These are phyloP conservation scores for Carex parvula DNA, from an alignment of 176 grass and related monocot genomes.

Conservation along the genomic window DNA sequence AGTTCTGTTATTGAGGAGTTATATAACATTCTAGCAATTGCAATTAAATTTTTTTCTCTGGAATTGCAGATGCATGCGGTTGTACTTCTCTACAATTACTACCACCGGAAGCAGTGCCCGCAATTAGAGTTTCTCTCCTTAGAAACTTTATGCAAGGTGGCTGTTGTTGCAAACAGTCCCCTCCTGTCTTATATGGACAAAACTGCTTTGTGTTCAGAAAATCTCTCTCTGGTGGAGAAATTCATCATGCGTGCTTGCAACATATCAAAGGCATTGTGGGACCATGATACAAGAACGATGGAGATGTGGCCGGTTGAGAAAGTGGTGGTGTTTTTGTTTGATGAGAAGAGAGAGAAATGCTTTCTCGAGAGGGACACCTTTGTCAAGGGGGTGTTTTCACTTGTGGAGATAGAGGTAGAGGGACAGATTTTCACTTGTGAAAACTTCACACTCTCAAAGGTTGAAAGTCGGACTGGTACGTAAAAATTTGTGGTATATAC, in stretches of 20 bases:
- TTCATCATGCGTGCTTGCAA: conserved; percentile 41
- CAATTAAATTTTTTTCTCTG: too few relatives aligned
- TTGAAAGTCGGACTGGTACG: conserved; percentile 53
- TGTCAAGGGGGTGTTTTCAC: conserved; percentile 45
- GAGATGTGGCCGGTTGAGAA: conserved; percentile 48
- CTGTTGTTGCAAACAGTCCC: neutral
- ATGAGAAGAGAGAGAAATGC: conserved; percentile 40
- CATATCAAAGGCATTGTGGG: conserved; percentile 37
- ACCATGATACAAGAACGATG: conserved; percentile 14
- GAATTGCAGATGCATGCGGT: conserved; percentile 49
- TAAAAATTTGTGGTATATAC: conserved; percentile 1
- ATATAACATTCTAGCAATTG: neutral
- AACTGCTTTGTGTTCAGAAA: conserved; percentile 24
- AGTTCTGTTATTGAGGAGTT: neutral
- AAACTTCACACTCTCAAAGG: conserved; percentile 43
- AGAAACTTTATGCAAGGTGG: conserved; percentile 32
- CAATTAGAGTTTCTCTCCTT: conserved; percentile 32
- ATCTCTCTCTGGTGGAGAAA: conserved; percentile 45
- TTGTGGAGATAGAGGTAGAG: conserved; percentile 51
- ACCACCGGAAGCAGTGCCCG: conserved; percentile 54
- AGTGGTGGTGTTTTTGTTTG: conserved; percentile 52
- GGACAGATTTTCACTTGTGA: conserved; percentile 7
- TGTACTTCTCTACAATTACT: conserved; percentile 70
- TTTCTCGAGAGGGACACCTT: conserved; percentile 40
- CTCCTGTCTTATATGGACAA: conserved; percentile 20